Percentiles rank a stretch among this genome's conserved stretches.
Evolutionary conservation across 2,329 filamentous ascomycete species (phyloP).

Genomic region (Aspergillus calidoustus): DNA sequence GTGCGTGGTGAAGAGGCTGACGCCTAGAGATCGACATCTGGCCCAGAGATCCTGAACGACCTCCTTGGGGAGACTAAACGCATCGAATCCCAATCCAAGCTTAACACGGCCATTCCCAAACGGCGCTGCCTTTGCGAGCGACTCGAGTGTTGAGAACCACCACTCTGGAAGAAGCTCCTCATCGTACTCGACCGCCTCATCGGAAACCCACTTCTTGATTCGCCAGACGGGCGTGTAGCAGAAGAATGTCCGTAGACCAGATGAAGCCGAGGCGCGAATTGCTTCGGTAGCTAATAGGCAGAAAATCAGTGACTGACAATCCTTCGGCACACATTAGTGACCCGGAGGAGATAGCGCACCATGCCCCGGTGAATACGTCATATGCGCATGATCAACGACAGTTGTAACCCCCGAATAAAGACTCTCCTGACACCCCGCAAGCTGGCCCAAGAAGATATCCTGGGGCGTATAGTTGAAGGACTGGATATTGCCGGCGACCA

Average conservation of each 20-base stretch:
- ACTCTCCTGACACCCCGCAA: constrained; percentile 28
- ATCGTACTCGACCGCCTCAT: constrained; percentile 13
- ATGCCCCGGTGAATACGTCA: constrained; percentile 32
- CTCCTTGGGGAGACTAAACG: constrained; percentile 31
- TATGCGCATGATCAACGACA: constrained; percentile 40
- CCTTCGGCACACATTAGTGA: too few species aligned
- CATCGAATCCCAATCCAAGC: constrained; percentile 36
- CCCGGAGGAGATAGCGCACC: constrained; percentile 10
- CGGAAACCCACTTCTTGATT: constrained; percentile 30
- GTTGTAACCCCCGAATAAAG: constrained; percentile 33
- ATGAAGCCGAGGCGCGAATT: constrained; percentile 31
- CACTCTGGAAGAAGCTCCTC: constrained; percentile 30
- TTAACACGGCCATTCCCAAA: constrained; percentile 33
- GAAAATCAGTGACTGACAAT: not conserved
- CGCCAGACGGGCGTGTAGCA: constrained; percentile 28
- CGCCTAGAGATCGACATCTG: constrained; percentile 21
- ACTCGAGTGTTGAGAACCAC: constrained; percentile 28
- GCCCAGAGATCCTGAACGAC: constrained; percentile 28
- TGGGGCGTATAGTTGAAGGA: constrained; percentile 35
- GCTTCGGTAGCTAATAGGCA: constrained; percentile 22
- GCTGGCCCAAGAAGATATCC: constrained; percentile 54
- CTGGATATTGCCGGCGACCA: constrained; percentile 25
- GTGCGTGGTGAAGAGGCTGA: constrained; percentile 34
- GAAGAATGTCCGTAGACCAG: constrained; percentile 37
- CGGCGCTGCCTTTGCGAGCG: constrained; percentile 22